phyloP scores from a whole-genome alignment of 306 rosid genomes.

The Pyrus bretschneideri region DNA sequence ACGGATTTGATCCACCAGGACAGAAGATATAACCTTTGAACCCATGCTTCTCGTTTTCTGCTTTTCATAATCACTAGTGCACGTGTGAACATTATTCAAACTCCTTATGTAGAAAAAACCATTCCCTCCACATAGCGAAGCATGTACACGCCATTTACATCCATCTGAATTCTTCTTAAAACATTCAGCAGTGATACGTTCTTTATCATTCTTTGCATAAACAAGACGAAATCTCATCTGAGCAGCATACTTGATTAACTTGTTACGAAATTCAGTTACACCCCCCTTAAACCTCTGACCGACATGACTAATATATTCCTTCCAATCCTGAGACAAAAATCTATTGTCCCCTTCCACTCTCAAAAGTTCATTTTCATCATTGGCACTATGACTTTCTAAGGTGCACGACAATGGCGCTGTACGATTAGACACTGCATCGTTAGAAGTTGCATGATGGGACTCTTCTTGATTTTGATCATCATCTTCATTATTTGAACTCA shows the following conservation, averaged over 20 bases:
- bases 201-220: neutral
- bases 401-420: neutral
- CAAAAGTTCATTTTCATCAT: no score
- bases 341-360: no score
- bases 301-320: neutral
- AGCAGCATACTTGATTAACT: neutral
- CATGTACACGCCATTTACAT: neutral
- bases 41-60: neutral
- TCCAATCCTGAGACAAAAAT: neutral
- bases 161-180: neutral
- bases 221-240: neutral
- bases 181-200: neutral
- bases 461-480: neutral
- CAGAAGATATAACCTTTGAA: neutral
- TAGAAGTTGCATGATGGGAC: neutral
- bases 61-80: neutral
- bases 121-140: neutral
- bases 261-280: neutral
- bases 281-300: constrained; percentile 2
- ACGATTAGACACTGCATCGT: no score
- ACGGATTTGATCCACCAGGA: neutral
- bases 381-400: neutral
- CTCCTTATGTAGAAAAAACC: neutral
- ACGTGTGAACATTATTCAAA: neutral
- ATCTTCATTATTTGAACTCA: neutral